A percentile compares a stretch with the other conserved stretches of the same genome.
phyloP scores from a whole-genome alignment of 73 alveolate species.

The Effrenium voratum region DNA sequence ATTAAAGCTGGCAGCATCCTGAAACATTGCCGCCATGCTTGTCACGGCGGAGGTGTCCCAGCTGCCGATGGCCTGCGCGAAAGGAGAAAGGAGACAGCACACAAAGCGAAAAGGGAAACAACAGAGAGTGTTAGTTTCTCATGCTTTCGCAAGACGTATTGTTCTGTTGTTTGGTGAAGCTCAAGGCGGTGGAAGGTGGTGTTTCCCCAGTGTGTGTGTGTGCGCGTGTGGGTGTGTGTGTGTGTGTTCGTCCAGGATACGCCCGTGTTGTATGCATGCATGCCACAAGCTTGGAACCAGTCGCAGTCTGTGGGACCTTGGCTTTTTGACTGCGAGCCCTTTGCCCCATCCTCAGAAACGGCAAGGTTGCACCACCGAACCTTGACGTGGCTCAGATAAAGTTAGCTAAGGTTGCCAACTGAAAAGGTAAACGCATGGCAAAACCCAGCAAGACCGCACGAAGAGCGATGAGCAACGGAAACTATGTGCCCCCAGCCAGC shows the following conservation, averaged over 20 bases:
- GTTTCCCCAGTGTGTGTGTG: background rate
- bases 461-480: background rate
- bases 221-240: background rate
- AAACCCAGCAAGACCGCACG: background rate
- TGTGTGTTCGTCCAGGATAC: background rate
- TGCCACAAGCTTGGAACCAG: background rate
- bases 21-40: background rate
- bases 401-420: background rate
- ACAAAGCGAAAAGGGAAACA: too few species aligned
- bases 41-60: slow-evolving; percentile 39
- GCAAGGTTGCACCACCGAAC: background rate
- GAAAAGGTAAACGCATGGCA: background rate
- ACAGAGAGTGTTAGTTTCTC: too few species aligned
- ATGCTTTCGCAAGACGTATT: too few species aligned
- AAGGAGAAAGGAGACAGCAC: too few species aligned
- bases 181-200: background rate
- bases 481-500: too few species aligned
- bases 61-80: background rate
- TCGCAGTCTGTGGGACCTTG: background rate
- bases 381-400: background rate
- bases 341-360: background rate
- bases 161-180: background rate
- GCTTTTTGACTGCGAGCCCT: background rate
- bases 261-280: background rate
- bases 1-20: background rate